Base-by-base conservation (phyloP, 2,329 filamentous ascomycete species). In the Biscogniauxia marginata region DNA sequence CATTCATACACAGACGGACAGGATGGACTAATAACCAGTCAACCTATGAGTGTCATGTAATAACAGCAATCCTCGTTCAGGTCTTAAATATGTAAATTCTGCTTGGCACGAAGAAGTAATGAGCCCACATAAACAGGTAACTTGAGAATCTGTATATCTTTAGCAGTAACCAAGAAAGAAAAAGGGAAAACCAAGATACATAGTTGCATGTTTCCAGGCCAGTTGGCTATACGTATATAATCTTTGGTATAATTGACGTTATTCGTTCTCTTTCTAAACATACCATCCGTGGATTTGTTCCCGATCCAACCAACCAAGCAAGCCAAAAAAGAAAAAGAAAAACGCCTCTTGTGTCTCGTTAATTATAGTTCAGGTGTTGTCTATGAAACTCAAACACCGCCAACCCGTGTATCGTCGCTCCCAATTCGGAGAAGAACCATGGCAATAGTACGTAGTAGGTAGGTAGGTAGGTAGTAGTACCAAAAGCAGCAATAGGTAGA, bases 241-340 rank as follows among this genome's bases (percentile, higher is more conserved):
- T n/a, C n/a, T n/a, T n/a, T n/a, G n/a, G 11, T 39, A 39, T 39
- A 16, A 16, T 39, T 39, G 11, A n/a, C 9, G 30, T 39, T 39
- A 11, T 39, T 39, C 30, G 30, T 39, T 39, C 2, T 39, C 30
- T 39, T 16, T 39, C 30, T 39, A 39, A n/a, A 39, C 30, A 3
- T 16, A 2, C 30, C 9, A 9, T 16, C 13, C 30, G n/a, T 34
- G 16, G 13, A 9, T 39, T 4, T 39, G 30, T 39, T 39, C 30
- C 30, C 30, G 6, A 39, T 16, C 30, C 18, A 46, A 46, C 19
- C 19, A 39, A 39, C 7, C 5, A 46, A 46, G 5, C 19, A 46
- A 46, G 20, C 19, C 19, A 20, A 46, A 46, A 46, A n/a, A 39
- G 30, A n/a, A 20, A 49, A 20, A 34, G 8, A 66, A 20, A 30